Base-by-base conservation (phyloP, 352 stramenopile genomes). In the Globisporangium lucens region DNA sequence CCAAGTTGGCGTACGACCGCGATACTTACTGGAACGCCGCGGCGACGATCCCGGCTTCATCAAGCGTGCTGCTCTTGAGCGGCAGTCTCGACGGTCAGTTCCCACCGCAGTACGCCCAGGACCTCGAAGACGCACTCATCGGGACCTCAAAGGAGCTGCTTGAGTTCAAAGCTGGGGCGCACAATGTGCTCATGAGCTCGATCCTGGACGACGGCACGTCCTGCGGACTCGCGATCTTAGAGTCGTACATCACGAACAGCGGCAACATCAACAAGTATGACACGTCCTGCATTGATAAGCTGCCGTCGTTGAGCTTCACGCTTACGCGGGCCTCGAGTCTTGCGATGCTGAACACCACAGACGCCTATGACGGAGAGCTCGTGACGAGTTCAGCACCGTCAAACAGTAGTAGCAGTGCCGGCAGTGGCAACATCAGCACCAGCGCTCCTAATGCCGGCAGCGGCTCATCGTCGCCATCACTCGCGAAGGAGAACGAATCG, bases 31-130 rank as follows among this genome's bases (percentile, higher is more conserved):
- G 71, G 70, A 85, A 82, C 43, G 24, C 43, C 1, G 71, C 68
- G 0, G 68, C 79, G 5, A 65, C 55, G 10, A 75, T 85, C 51
- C 76, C 76, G 2, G 46, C 60, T 1, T 52, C 72, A n/a, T 56
- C 81, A 4, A 89, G 76, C 29, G 76, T 90, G 30, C 66, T 94
- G n/a, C 56, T 92, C 8, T 64, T 94, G 12, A 75, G 71, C 20
- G 79, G 80, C 33, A 71, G 68, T 0, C 67, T 87, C 52, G 84
- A 94, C 56, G 72, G 63, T 0, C 38, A 82, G 43, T 78, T 82
- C 13, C 75, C 80, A 13, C 52, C 70, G 20, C 73, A 74, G 33
- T 80, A 90, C 65, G 78, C 85, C 6, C 65, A 78, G 53, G 70
- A 66, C 15, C 63, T 92, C 4, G 73, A 79, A 29, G 63, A 80